Base-by-base conservation (phyloP, 495 filamentous ascomycete species). In the Penicillium diatomitis region DNA sequence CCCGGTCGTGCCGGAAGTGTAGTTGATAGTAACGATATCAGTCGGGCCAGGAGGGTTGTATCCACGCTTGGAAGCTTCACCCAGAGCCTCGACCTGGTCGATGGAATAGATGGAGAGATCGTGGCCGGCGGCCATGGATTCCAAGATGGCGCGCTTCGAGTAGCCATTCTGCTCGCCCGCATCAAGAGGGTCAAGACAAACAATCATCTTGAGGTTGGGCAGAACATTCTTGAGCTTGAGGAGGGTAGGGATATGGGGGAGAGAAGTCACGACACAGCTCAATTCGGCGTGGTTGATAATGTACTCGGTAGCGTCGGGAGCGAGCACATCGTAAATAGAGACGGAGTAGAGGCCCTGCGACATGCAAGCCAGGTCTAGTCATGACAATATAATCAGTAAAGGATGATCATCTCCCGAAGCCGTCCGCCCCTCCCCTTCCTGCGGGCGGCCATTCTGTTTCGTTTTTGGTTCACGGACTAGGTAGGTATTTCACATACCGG, bases 1-100 rank as follows among this genome's bases (percentile, higher is more conserved):
- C 5, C 92, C 94, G 0, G 92, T 98, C 7, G 92, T 98, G 11
- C 92, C 92, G 8, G 88, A 95, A 7, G 92, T 98, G 70, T 98
- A 98, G 71, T 97, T 98, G 69, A 98, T 90, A 32, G 92, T 97
- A 48, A 95, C 75, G 57, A 86, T 76, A 60, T 96, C 90, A 3
- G 84, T 77, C 0, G 86, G 79, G 32, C 67, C 68, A 6, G 92
- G 91, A 32, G 85, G 78, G 38, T 72, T 71, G 44, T 81, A 82
- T 38, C 83, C 77, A 32, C 80, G 76, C 31, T 83, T 83, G 5
- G 81, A 78, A 20, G 78, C 66, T 36, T 73, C 80, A 11, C 94
- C 92, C 8, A 96, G 53, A 39, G 81, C 76, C 68, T 98, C 94
- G 3, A 86, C 80, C 46, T 92, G 80, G 38, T 74, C 66, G 38